phyloP scores from a whole-genome alignment of 768 basidiomycete species.

The Hericium rajendrae region DNA sequence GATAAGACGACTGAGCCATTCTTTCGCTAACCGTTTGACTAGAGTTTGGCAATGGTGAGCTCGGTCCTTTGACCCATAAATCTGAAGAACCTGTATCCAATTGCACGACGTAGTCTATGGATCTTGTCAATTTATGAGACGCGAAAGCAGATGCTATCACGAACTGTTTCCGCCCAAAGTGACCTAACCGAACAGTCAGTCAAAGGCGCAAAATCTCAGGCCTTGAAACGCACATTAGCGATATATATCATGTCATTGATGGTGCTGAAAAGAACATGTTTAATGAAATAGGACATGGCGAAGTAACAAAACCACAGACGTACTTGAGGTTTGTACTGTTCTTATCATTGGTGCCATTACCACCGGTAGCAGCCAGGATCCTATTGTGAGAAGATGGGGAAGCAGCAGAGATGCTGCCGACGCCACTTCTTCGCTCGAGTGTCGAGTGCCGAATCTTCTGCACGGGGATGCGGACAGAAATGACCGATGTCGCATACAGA shows the following conservation, averaged over 20 bases:
- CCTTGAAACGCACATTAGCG: constrained; percentile 47
- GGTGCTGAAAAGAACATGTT: constrained; percentile 33
- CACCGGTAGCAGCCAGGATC: constrained; percentile 19
- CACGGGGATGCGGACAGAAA: no score
- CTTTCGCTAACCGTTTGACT: constrained; percentile 36
- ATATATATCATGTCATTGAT: constrained; percentile 74
- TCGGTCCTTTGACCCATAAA: constrained; percentile 54
- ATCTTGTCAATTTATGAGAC: not conserved
- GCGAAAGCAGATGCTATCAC: constrained; percentile 14
- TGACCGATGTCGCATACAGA: no score
- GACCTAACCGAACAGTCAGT: constrained; percentile 34
- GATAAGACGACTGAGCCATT: no score
- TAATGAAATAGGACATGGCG: no score
- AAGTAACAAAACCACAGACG: constrained; percentile 9
- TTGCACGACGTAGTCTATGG: constrained; percentile 60
- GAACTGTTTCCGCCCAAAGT: constrained; percentile 53
- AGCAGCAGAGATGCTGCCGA: no score
- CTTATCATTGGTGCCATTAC: constrained; percentile 11
- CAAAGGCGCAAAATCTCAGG: not conserved
- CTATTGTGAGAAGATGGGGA: constrained; percentile 8
- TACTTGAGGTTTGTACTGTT: constrained; percentile 31
- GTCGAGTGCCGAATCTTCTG: no score
- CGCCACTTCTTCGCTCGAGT: no score
- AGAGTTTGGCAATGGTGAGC: constrained; percentile 38
- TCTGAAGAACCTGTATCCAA: constrained; percentile 83